Evolutionary conservation across 2,329 filamentous ascomycete species (phyloP).

Genomic region (Pseudogymnoascus sp.): DNA sequence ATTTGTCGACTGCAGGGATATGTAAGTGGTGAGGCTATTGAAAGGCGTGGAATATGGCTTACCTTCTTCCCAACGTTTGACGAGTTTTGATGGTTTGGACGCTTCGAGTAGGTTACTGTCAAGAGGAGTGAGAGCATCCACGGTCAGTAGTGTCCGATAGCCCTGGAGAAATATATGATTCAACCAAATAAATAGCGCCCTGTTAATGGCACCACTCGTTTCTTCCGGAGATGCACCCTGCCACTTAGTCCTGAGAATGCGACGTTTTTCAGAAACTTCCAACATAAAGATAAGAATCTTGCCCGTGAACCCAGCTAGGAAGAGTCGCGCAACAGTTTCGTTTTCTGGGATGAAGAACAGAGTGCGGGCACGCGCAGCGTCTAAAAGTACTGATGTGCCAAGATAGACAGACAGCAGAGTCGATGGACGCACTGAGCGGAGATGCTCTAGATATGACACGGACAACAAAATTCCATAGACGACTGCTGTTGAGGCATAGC

Average conservation of each 20-base stretch:
- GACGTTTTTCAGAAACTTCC: slow-evolving; percentile 30
- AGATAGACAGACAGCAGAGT: slow-evolving; percentile 36
- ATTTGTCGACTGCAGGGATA: neutral
- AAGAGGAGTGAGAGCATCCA: slow-evolving; percentile 23
- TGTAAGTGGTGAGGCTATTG: neutral
- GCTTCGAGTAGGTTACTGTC: slow-evolving; percentile 20
- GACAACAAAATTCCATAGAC: neutral
- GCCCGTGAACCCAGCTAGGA: slow-evolving; percentile 20
- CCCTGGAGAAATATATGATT: slow-evolving; percentile 27
- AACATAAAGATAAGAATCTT: slow-evolving; percentile 30
- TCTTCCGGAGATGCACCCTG: slow-evolving; percentile 22
- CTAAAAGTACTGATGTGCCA: slow-evolving; percentile 36
- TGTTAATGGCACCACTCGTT: slow-evolving; percentile 28
- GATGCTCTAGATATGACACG: slow-evolving; percentile 31
- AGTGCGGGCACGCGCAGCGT: slow-evolving; percentile 36
- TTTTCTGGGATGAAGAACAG: slow-evolving; percentile 32
- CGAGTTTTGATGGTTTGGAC: neutral
- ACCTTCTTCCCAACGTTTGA: neutral
- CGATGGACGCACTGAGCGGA: slow-evolving; percentile 33
- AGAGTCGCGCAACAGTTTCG: slow-evolving; percentile 22
- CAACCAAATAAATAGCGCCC: slow-evolving; percentile 33
- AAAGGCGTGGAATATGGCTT: neutral
- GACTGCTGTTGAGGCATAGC: neutral
- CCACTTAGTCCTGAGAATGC: slow-evolving; percentile 23
- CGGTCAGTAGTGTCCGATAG: slow-evolving; percentile 18